Evolutionary conservation across 305 asterid species (phyloP).

Genomic region (Fraxinus paxiana): DNA sequence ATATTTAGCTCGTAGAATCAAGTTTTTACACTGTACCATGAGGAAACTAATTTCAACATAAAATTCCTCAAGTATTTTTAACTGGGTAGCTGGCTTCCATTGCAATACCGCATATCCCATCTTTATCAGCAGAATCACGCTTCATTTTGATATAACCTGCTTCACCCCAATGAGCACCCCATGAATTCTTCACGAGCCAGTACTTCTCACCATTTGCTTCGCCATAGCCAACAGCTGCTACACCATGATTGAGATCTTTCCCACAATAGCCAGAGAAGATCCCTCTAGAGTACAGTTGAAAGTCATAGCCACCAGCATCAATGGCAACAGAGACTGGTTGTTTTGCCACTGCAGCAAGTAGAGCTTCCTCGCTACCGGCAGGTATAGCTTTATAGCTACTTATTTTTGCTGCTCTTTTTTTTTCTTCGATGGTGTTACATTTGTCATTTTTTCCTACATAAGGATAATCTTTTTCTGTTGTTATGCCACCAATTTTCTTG

Average conservation of each 20-base stretch:
- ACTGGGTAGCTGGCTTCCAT: conserved; percentile 56
- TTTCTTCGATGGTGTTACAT: conserved; percentile 30
- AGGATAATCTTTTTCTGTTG: conserved; percentile 48
- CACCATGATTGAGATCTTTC: conserved; percentile 45
- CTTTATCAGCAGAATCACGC: conserved; percentile 29
- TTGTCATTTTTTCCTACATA: conserved; percentile 35
- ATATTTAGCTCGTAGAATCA: background rate
- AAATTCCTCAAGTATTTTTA: conserved; percentile 24
- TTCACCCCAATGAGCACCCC: conserved; percentile 69
- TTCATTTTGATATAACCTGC: conserved; percentile 48
- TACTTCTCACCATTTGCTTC: conserved; percentile 34
- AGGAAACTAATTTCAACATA: background rate
- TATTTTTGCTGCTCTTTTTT: conserved; percentile 37
- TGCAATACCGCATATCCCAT: conserved; percentile 59
- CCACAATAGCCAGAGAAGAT: conserved; percentile 50
- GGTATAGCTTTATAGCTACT: conserved; percentile 44
- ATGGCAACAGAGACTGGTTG: conserved; percentile 69
- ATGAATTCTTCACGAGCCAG: conserved; percentile 71
- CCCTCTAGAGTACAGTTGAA: conserved; percentile 55
- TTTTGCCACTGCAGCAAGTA: conserved; percentile 46
- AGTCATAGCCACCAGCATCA: conserved; percentile 45
- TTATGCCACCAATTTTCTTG: conserved; percentile 46
- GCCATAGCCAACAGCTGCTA: conserved; percentile 53
- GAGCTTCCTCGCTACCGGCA: conserved; percentile 29
- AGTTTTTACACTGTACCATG: background rate